phyloP scores from a whole-genome alignment of 306 rosid species.

The Arachis hypogaea region DNA sequence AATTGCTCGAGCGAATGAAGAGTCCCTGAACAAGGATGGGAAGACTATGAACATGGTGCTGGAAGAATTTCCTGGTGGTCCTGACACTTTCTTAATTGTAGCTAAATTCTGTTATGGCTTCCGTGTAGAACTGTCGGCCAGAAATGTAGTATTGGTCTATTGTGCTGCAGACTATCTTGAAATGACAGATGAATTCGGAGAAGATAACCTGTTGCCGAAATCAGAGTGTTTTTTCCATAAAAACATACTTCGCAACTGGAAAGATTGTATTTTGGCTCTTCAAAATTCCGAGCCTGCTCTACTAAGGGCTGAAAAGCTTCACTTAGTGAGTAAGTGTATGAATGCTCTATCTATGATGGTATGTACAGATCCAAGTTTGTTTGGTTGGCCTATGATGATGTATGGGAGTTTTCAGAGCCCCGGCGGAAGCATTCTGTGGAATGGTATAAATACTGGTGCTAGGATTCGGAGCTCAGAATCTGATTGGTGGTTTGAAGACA shows the following conservation, averaged over 20 bases:
- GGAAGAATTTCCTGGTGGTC: slow-evolving; percentile 85
- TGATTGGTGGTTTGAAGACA: slow-evolving; percentile 99
- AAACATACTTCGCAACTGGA: slow-evolving; percentile 74
- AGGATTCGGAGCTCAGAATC: slow-evolving; percentile 84
- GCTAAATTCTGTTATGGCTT: slow-evolving; percentile 81
- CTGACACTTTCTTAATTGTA: slow-evolving; percentile 69
- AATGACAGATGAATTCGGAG: slow-evolving; percentile 90
- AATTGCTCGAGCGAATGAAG: slow-evolving; percentile 61
- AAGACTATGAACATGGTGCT: slow-evolving; percentile 55
- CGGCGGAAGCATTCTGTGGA: slow-evolving; percentile 97
- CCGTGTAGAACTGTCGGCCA: slow-evolving; percentile 72
- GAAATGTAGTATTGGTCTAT: slow-evolving; percentile 65
- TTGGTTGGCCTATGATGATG: slow-evolving; percentile 99
- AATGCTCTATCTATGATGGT: slow-evolving; percentile 86
- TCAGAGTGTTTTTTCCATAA: slow-evolving; percentile 77
- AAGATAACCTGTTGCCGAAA: slow-evolving; percentile 72
- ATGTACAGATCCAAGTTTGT: slow-evolving; percentile 94
- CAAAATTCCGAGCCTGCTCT: slow-evolving; percentile 75
- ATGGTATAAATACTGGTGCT: slow-evolving; percentile 96
- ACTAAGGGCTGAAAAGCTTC: slow-evolving; percentile 68
- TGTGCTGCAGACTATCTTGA: slow-evolving; percentile 87
- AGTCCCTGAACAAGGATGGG: slow-evolving; percentile 45
- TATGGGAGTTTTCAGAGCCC: slow-evolving; percentile 98
- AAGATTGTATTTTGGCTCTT: slow-evolving; percentile 91
- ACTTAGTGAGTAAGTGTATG: slow-evolving; percentile 69